Percentiles rank a stretch among this genome's conserved stretches.
These are phyloP conservation scores for Euptelea pleiosperma DNA, from an alignment of 164 flowering plant genomes.

Conservation along the genomic window DNA sequence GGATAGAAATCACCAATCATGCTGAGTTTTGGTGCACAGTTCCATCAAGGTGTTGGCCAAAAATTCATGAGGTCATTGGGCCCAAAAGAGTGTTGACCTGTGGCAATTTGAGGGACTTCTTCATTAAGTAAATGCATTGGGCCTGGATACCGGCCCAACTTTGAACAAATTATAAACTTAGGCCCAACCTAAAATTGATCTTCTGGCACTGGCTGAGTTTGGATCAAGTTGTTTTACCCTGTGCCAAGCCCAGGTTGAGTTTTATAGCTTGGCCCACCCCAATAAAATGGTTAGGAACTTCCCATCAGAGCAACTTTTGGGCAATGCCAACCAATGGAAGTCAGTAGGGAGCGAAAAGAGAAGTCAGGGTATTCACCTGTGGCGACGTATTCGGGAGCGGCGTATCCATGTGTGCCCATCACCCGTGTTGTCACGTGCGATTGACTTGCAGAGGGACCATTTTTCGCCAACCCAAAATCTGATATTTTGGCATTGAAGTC, in stretches of 20 bases:
- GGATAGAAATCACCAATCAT: too few relatives aligned
- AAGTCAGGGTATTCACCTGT: conserved; percentile 32
- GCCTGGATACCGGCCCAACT: too few relatives aligned
- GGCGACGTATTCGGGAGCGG: conserved; percentile 61
- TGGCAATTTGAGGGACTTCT: too few relatives aligned
- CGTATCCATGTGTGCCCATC: conserved; percentile 59
- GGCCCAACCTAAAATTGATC: too few relatives aligned
- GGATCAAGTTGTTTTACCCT: too few relatives aligned
- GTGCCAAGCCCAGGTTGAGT: neutral
- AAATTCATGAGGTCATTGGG: too few relatives aligned
- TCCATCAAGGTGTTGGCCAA: too few relatives aligned
- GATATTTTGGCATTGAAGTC: conserved; percentile 52
- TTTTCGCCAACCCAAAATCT: conserved; percentile 58
- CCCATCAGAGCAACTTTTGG: neutral
- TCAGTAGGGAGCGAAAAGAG: neutral
- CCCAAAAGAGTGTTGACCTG: too few relatives aligned
- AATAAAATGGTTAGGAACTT: neutral
- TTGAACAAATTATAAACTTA: too few relatives aligned
- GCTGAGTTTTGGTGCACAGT: too few relatives aligned
- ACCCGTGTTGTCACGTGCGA: conserved; percentile 50
- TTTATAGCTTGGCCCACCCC: neutral
- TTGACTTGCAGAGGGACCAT: conserved; percentile 44
- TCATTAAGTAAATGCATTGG: too few relatives aligned
- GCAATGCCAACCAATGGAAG: neutral
- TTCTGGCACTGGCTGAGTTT: too few relatives aligned